These are phyloP conservation scores for Triticum dicoccoides DNA, from an alignment of 176 grass and related monocot species.

Conservation along the genomic window DNA sequence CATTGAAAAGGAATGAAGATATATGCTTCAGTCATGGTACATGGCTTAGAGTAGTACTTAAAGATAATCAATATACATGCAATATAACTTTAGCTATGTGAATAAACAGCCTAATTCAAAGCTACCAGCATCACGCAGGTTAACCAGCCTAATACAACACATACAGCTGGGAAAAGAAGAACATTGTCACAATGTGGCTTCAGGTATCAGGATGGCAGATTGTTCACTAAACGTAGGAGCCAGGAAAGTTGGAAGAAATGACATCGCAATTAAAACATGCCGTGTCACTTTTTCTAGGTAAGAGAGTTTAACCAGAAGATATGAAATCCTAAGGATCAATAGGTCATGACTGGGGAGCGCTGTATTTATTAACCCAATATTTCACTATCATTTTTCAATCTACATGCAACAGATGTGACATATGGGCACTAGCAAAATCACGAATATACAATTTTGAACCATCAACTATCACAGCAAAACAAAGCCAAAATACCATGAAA, in stretches of 20 bases:
- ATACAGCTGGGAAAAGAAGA: background rate
- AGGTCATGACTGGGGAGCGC: background rate
- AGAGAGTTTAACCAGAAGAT: background rate
- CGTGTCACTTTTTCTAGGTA: background rate
- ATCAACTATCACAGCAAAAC: background rate
- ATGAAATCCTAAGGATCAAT: background rate
- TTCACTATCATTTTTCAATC: background rate
- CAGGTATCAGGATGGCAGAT: background rate
- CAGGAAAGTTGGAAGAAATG: background rate
- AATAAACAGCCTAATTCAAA: constrained; percentile 1
- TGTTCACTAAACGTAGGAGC: background rate
- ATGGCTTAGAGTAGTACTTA: background rate
- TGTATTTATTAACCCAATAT: background rate
- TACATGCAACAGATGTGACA: background rate
- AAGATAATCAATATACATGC: background rate
- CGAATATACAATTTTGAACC: background rate
- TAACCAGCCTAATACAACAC: background rate
- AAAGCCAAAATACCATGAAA: background rate
- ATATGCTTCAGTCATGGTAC: background rate
- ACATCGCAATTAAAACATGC: background rate
- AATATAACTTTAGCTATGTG: background rate
- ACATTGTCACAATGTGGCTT: background rate
- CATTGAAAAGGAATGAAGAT: background rate
- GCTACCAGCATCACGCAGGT: background rate
- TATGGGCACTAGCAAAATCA: background rate